Evolutionary conservation across 257 asterid genomes (phyloP).

Genomic region (Asclepias syriaca): DNA sequence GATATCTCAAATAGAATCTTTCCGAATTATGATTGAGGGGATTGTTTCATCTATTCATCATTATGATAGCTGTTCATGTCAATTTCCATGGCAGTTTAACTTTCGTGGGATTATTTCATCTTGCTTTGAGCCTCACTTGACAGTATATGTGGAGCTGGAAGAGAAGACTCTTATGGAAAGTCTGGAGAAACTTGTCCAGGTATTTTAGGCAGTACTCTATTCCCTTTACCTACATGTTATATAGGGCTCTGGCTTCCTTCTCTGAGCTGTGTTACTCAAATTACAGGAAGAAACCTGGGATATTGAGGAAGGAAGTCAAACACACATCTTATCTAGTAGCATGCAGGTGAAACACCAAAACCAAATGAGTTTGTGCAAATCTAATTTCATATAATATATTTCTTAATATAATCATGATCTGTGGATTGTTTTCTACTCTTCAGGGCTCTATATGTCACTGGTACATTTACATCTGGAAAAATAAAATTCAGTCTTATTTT

Average conservation of each 20-base stretch:
- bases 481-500: background rate
- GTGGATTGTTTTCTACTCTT: background rate
- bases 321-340: constrained; percentile 88
- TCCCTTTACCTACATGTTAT: constrained; percentile 5
- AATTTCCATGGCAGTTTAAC: constrained; percentile 63
- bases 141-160: constrained; percentile 85
- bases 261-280: constrained; percentile 18
- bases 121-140: constrained; percentile 96
- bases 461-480: background rate
- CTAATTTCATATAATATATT: background rate
- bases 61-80: background rate
- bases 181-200: constrained; percentile 97
- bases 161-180: constrained; percentile 97
- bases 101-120: constrained; percentile 94
- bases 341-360: constrained; percentile 60
- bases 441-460: background rate
- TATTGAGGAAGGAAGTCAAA: constrained; percentile 93
- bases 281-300: constrained; percentile 97
- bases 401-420: background rate
- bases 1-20: constrained; percentile 6
- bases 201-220: constrained; percentile 21
- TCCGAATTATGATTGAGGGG: background rate
- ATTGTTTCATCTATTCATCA: background rate
- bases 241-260: constrained; percentile 17
- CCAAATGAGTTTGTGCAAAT: background rate